Evolutionary conservation across 331 rosid species (phyloP), one percentile per base, ranked within the genome.

Genomic region (Ulmus americana): DNA sequence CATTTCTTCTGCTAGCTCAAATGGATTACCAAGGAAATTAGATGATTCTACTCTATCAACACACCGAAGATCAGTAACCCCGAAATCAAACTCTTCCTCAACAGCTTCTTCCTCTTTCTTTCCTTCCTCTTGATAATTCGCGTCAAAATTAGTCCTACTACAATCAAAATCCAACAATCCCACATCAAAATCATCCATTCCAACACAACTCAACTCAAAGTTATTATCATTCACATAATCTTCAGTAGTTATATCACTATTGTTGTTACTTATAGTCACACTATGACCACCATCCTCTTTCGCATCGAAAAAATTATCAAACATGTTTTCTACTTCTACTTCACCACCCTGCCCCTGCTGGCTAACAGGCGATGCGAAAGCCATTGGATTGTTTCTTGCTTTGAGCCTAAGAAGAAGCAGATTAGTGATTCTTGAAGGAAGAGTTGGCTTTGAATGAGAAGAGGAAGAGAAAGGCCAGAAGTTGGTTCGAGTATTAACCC

Each of bases 401-500:
- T 88, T 80, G 45, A 91, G 91, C 80, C 97, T 84, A 57, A 81
- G 96, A 62, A 88, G 91, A 22, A 91, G 91, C 5, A 88, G 82
- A 72, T 91, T 91, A 1, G 88, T 84, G 69, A 91, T 91, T 80
- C 86, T 88, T 15, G 97, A 87, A 55, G 97, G 82, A 39, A 90
- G 91, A 12, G 87, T 91, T 0, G 97, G 88, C 16, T 76, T 70
- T 13, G 79, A 62, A 65, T 83, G 57, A 10, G 84, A 75, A 22
- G 85, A 56, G 39, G 88, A 74, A 60, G 95, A 68, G n/a, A 78
- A 82, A 71, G 95, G 90, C 97, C 97, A 90, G 76, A 90, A 90
- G 59, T 90, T 90, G 5, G 97, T 90, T 28, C 95, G 66, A 1
- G 97, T 85, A 66, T 90, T 90, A 13, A 91, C 79, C 14, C 97